phyloP scores from a whole-genome alignment of 176 grass and related monocot genomes.

The Bolboschoenus planiculmis region DNA sequence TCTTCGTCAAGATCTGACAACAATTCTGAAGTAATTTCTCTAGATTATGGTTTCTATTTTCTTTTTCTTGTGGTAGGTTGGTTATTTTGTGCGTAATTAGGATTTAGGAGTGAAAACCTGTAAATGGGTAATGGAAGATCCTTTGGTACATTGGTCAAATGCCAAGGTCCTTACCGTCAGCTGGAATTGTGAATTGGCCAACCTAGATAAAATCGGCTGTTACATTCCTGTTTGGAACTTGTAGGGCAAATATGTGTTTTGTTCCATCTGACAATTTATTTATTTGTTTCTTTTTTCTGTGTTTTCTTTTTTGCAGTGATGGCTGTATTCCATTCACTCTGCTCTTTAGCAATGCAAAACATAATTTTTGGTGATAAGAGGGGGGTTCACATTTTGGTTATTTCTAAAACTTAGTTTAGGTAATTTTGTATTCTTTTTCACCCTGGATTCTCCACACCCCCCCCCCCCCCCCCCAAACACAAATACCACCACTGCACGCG shows the following conservation, averaged over 20 bases:
- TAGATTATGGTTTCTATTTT: not conserved
- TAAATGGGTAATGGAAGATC: not conserved
- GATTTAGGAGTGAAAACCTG: not conserved
- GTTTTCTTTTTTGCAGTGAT: not conserved
- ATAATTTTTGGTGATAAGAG: constrained; percentile 24
- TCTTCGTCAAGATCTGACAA: constrained; percentile 53
- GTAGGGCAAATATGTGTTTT: not conserved
- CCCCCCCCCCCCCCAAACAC: not conserved
- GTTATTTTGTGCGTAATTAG: not conserved
- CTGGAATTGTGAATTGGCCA: not conserved
- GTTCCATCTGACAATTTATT: not conserved
- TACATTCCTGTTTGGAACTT: not conserved
- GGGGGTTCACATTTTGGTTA: constrained; percentile 11
- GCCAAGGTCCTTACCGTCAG: not conserved
- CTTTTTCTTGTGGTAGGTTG: not conserved
- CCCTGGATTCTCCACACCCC: not conserved
- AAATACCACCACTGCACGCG: too few species aligned
- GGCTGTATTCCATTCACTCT: not conserved
- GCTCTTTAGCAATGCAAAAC: constrained; percentile 15
- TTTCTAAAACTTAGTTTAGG: constrained; percentile 10
- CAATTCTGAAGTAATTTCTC: constrained; percentile 36
- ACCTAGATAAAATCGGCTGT: not conserved
- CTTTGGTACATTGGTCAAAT: not conserved
- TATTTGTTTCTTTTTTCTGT: not conserved
- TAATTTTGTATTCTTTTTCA: not conserved